phyloP scores from a whole-genome alignment of 306 rosid species.

The Vicia sativa region DNA sequence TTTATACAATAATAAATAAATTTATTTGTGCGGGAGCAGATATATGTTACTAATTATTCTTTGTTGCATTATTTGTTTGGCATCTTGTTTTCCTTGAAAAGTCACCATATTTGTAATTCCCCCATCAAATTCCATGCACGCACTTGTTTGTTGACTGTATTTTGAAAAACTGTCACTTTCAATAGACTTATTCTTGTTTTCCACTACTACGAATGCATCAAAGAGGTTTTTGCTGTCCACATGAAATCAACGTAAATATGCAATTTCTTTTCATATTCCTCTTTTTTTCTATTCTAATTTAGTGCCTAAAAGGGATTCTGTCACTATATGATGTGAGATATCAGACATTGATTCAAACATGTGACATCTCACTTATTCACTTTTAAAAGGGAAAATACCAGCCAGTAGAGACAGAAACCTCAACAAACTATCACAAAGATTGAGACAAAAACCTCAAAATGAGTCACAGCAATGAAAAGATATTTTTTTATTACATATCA shows the following conservation, averaged over 20 bases:
- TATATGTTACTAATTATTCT: too few species aligned
- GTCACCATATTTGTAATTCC: not conserved
- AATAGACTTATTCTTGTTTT: slow-evolving; percentile 17
- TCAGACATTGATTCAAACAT: not conserved
- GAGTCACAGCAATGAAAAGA: slow-evolving; percentile 2
- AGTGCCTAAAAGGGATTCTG: not conserved
- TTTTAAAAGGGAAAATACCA: too few species aligned
- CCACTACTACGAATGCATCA: slow-evolving; percentile 12
- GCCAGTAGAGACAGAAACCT: too few species aligned
- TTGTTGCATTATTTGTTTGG: too few species aligned
- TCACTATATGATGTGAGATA: not conserved
- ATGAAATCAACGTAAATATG: slow-evolving; percentile 8
- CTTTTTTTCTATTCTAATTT: not conserved
- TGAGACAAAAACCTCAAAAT: slow-evolving; percentile 22
- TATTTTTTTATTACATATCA: slow-evolving; percentile 23
- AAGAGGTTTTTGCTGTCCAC: not conserved
- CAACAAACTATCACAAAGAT: slow-evolving; percentile 27
- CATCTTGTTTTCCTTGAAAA: not conserved
- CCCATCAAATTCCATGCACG: not conserved
- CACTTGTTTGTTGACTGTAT: not conserved
- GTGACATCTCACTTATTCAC: too few species aligned
- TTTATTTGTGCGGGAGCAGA: too few species aligned
- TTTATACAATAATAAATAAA: too few species aligned
- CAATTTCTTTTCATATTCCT: not conserved
- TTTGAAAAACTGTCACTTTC: slow-evolving; percentile 3